Conservation (phyloP, 2,329 filamentous ascomycete species). For the Phaeosphaeriaceae sp. region DNA sequence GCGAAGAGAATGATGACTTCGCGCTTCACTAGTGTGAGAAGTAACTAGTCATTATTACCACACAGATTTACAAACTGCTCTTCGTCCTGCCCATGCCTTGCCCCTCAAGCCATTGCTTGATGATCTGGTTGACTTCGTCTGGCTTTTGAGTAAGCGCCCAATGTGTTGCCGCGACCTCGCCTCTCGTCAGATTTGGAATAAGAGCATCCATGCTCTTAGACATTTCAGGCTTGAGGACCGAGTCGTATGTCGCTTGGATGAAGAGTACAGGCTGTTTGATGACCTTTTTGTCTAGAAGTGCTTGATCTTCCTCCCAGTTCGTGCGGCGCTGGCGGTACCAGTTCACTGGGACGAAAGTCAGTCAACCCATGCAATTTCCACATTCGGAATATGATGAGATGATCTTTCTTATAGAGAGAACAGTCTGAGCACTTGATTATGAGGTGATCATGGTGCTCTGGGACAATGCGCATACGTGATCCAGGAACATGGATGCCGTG, state of each 20-base stretch:
- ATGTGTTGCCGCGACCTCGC: conserved; percentile 75
- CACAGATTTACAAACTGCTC: conserved; percentile 52
- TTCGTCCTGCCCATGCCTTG: conserved; percentile 57
- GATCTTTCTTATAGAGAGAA: background rate
- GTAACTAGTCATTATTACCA: background rate
- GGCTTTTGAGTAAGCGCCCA: conserved; percentile 84
- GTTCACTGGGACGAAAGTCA: conserved; percentile 62
- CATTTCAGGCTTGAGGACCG: conserved; percentile 76
- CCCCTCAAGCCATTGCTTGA: conserved; percentile 72
- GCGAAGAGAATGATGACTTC: background rate
- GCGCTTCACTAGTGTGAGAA: background rate
- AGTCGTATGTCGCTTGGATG: conserved; percentile 75
- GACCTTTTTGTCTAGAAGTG: conserved; percentile 37
- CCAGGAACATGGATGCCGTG: background rate
- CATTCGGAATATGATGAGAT: background rate
- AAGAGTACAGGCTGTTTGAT: conserved; percentile 69
- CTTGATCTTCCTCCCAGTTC: conserved; percentile 79
- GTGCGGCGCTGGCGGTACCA: conserved; percentile 82
- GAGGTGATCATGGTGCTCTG: background rate
- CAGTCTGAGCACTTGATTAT: background rate
- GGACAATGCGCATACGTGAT: background rate
- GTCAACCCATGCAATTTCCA: background rate
- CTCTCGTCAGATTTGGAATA: conserved; percentile 70
- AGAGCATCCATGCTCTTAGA: conserved; percentile 73
- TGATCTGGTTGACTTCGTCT: conserved; percentile 72